Evolutionary conservation across 1,284 basidiomycete genomes (phyloP).

Genomic region (Garcileccinum viscosum): DNA sequence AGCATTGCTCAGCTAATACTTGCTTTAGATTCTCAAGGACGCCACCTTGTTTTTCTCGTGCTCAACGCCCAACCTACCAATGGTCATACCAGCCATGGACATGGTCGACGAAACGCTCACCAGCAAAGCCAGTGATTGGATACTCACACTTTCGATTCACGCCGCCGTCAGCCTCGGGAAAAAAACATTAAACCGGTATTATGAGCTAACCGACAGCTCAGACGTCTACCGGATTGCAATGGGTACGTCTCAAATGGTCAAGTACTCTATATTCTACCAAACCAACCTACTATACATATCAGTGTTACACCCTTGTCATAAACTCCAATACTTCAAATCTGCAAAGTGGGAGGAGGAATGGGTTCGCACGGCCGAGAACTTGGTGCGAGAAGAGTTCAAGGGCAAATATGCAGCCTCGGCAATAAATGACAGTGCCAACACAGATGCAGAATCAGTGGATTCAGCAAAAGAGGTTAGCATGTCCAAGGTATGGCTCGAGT

Average conservation of each 20-base stretch:
- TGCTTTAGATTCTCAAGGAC: too few relatives aligned
- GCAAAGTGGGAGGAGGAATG: constrained; percentile 26
- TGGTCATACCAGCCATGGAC: constrained; percentile 39
- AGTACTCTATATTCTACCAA: too few relatives aligned
- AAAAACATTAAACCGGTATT: constrained; percentile 37
- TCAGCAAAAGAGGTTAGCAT: too few relatives aligned
- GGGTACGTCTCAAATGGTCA: constrained; percentile 3
- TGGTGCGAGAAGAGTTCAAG: neutral
- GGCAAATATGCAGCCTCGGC: neutral
- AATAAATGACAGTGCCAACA: too few relatives aligned
- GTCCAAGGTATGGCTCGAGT: too few relatives aligned
- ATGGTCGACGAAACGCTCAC: too few relatives aligned
- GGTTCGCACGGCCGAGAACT: constrained; percentile 15
- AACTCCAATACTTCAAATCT: constrained; percentile 28
- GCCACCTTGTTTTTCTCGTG: constrained; percentile 34
- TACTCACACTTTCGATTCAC: too few relatives aligned
- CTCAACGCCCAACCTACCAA: constrained; percentile 27
- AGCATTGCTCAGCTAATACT: too few relatives aligned
- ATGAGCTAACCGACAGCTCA: constrained; percentile 33
- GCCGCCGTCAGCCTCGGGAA: constrained; percentile 28
- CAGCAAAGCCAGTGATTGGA: too few relatives aligned
- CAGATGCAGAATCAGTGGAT: too few relatives aligned
- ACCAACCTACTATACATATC: too few relatives aligned
- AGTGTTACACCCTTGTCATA: constrained; percentile 30
- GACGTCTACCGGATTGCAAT: constrained; percentile 16